These are phyloP conservation scores for Singerocomus inundabilis DNA, from an alignment of 1,284 basidiomycete species.

Conservation along the genomic window DNA sequence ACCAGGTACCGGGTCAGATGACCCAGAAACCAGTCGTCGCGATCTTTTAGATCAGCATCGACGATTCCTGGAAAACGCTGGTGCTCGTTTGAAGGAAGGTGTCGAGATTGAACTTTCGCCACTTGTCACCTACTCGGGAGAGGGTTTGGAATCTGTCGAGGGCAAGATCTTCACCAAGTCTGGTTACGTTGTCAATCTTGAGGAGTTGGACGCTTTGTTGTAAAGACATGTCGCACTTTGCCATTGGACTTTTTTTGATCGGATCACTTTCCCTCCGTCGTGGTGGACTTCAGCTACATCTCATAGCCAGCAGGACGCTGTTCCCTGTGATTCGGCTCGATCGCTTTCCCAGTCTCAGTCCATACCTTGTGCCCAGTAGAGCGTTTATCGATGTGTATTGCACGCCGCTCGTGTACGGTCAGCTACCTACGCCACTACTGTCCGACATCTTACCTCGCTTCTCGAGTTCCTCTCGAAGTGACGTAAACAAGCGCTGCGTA, in stretches of 20 bases:
- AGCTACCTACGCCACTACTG: conserved; percentile 49
- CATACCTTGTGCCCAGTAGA: conserved; percentile 9
- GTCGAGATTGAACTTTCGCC: conserved; percentile 93
- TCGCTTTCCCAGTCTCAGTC: background rate
- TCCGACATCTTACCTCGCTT: conserved; percentile 53
- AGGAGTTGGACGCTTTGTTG: conserved; percentile 50
- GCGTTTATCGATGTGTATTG: conserved; percentile 12
- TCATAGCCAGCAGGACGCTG: background rate
- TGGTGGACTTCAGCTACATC: conserved; percentile 7
- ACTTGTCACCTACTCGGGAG: conserved; percentile 85
- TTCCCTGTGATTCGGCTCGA: background rate
- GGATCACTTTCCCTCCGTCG: conserved; percentile 15
- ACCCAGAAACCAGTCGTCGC: conserved; percentile 85
- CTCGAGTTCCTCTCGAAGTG: conserved; percentile 77
- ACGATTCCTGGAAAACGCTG: conserved; percentile 80
- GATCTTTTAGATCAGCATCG: conserved; percentile 91
- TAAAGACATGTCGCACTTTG: conserved; percentile 17
- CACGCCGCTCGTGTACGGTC: conserved; percentile 23
- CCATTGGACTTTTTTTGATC: conserved; percentile 37
- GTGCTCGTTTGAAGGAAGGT: conserved; percentile 67
- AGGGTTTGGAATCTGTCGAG: conserved; percentile 79
- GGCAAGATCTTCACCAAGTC: conserved; percentile 76
- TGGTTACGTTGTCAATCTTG: conserved; percentile 46
- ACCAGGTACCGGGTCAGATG: conserved; percentile 90
- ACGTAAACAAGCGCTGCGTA: conserved; percentile 73